A percentile compares a stretch with the other conserved stretches of the same genome.
Evolutionary conservation across 1,284 basidiomycete species (phyloP).

Genomic region (Naganishia albida): DNA sequence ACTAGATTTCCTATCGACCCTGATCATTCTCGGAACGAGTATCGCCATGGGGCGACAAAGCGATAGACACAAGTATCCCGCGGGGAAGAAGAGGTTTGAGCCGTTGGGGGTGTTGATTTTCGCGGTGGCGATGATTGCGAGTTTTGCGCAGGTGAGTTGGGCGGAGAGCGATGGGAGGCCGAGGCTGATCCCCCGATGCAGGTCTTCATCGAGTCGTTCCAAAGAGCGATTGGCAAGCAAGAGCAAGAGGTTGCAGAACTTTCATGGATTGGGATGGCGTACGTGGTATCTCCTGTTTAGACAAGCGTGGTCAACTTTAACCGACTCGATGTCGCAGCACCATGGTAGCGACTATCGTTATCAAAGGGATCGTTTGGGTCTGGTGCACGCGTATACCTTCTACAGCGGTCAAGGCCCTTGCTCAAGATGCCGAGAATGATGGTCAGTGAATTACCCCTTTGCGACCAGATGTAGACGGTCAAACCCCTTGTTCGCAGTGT

Average conservation of each 20-base stretch:
- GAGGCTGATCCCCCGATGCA: conserved; percentile 40
- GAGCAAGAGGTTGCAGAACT: conserved; percentile 46
- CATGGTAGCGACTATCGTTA: conserved; percentile 60
- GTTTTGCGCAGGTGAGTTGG: conserved; percentile 44
- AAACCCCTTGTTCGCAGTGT: conserved; percentile 39
- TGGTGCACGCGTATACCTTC: conserved; percentile 53
- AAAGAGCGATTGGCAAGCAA: conserved; percentile 48
- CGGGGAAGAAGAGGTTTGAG: conserved; percentile 59
- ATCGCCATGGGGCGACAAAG: conserved; percentile 48
- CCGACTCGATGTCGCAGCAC: conserved; percentile 41
- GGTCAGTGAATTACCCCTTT: conserved; percentile 29
- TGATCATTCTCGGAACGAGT: conserved; percentile 54
- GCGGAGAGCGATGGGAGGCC: background rate
- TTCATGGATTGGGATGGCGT: conserved; percentile 50
- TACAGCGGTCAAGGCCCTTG: conserved; percentile 52
- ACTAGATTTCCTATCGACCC: conserved; percentile 59
- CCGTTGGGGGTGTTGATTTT: conserved; percentile 58
- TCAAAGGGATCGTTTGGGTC: conserved; percentile 58
- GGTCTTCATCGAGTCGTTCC: conserved; percentile 57
- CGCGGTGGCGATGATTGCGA: conserved; percentile 62
- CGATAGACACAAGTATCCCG: conserved; percentile 53
- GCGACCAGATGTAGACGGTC: background rate
- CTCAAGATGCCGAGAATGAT: conserved; percentile 60
- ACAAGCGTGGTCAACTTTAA: conserved; percentile 37
- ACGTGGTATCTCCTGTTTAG: conserved; percentile 38